Base-by-base conservation (phyloP, 1,284 basidiomycete species). In the Tylopilus sp. region DNA sequence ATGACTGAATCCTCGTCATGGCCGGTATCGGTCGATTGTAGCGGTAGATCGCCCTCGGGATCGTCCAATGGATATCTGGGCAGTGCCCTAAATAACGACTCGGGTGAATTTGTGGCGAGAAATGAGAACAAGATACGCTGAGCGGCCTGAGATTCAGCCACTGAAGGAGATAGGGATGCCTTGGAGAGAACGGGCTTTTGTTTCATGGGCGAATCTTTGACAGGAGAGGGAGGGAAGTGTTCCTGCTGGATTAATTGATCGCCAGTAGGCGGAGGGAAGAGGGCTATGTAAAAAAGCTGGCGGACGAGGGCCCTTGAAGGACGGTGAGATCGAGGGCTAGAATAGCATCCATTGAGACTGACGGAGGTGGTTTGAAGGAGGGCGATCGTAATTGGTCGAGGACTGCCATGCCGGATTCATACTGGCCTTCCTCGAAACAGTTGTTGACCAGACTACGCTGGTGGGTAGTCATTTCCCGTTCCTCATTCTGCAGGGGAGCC, bases 401-500 rank as follows among this genome's bases (percentile, higher is more conserved):
- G 17, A 77, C 64, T 10, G 72, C 67, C 24, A 86, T 81, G 2
- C 80, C 85, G 8, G 77, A 71, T 54, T 83, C 78, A 55, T 83
- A 86, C 54, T 87, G 83, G 17, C 80, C 80, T 62, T 88, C 85
- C 57, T 88, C 85, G 34, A 88, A 78, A 53, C 80, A 82, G 40
- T 73, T 78, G 60, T 88, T 83, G 14, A 86, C 80, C 11, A 86
- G 66, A 33, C 73, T 75, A 26, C 75, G 73, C 58, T 85, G 80
- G 58, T 78, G 67, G 15, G 66, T 66, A 37, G 72, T 73, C 74
- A 86, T 77, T 46, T 82, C 81, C 29, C 69, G 69, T 59, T 81
- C 77, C 31, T 52, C 51, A 18, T 45, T 57, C 26, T n/a, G n/a
- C n/a, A 40, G 30, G 45, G 37, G n/a, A 21, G 28, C 40, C 61